These are phyloP conservation scores for Gymnopilus dilepis DNA, from an alignment of 768 basidiomycete species.

Conservation along the genomic window DNA sequence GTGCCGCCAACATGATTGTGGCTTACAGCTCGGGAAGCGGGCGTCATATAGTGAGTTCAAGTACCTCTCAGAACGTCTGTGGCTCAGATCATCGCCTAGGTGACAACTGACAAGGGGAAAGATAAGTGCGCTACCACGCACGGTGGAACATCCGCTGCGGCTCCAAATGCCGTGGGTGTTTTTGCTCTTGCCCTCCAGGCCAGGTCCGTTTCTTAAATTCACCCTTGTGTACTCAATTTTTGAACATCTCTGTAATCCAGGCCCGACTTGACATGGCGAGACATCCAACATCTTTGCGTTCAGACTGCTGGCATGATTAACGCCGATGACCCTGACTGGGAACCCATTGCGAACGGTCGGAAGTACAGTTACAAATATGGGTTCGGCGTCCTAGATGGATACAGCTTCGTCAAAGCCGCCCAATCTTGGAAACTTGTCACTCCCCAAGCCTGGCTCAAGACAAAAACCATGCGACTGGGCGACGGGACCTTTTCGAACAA, in stretches of 20 bases:
- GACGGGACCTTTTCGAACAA: conserved; percentile 60
- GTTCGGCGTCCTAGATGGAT: conserved; percentile 88
- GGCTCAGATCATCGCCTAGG: conserved; percentile 49
- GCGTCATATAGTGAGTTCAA: conserved; percentile 80
- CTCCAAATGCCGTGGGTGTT: conserved; percentile 94
- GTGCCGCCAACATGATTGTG: conserved; percentile 95
- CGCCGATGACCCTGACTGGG: conserved; percentile 93
- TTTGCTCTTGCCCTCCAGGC: conserved; percentile 89
- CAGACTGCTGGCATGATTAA: conserved; percentile 80
- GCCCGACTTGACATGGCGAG: conserved; percentile 96
- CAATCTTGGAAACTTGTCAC: conserved; percentile 87
- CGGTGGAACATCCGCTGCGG: conserved; percentile 97
- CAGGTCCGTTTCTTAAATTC: conserved; percentile 53
- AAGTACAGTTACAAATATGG: conserved; percentile 91
- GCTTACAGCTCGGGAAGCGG: conserved; percentile 96
- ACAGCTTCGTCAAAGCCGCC: conserved; percentile 79
- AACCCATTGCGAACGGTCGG: conserved; percentile 72
- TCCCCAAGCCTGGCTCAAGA: conserved; percentile 90
- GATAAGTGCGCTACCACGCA: conserved; percentile 81
- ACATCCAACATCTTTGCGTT: conserved; percentile 90
- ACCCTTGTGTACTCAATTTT: conserved; percentile 15
- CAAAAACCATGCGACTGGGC: conserved; percentile 70
- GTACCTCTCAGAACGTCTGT: not conserved
- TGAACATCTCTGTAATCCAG: conserved; percentile 41
- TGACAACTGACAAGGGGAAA: conserved; percentile 92